Percentiles rank a stretch among this genome's conserved stretches.
Conservation (phyloP, 345 rosid species). For the Trapa incisa region DNA sequence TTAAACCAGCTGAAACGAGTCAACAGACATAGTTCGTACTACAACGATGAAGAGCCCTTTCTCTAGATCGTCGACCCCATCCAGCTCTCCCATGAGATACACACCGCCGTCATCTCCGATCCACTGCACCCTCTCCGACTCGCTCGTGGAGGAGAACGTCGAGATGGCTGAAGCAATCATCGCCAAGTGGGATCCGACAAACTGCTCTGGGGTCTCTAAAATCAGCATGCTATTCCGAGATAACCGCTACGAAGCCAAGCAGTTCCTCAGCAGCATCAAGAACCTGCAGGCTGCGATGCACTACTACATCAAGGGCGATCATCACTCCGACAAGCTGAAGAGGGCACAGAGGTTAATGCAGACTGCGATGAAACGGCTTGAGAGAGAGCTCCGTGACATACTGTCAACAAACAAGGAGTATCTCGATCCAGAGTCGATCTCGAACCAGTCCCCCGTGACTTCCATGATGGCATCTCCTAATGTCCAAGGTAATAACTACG, state of each 20-base stretch:
- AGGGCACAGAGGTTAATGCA: constrained; percentile 46
- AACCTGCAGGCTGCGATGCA: constrained; percentile 56
- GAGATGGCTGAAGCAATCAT: constrained; percentile 27
- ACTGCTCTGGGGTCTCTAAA: background rate
- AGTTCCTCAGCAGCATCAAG: constrained; percentile 29
- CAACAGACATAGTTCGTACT: background rate
- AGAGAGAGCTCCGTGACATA: constrained; percentile 61
- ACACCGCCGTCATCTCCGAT: constrained; percentile 23
- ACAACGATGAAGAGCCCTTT: constrained; percentile 14
- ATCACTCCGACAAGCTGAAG: constrained; percentile 33
- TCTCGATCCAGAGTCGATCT: constrained; percentile 48
- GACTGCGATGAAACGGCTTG: constrained; percentile 52
- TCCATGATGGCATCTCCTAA: background rate
- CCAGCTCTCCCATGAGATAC: constrained; percentile 9
- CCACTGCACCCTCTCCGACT: constrained; percentile 37
- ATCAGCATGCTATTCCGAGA: constrained; percentile 25
- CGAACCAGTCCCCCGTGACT: constrained; percentile 26
- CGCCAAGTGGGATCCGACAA: constrained; percentile 26
- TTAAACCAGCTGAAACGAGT: too few relatives aligned
- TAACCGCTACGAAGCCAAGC: constrained; percentile 40
- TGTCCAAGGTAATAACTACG: constrained; percentile 9
- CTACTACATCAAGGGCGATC: constrained; percentile 21
- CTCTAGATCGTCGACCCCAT: constrained; percentile 14
- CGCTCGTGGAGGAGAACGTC: constrained; percentile 39
- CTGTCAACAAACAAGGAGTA: constrained; percentile 34